Conservation (phyloP, 1,139 yeast genomes). For the Lodderomyces theae region DNA sequence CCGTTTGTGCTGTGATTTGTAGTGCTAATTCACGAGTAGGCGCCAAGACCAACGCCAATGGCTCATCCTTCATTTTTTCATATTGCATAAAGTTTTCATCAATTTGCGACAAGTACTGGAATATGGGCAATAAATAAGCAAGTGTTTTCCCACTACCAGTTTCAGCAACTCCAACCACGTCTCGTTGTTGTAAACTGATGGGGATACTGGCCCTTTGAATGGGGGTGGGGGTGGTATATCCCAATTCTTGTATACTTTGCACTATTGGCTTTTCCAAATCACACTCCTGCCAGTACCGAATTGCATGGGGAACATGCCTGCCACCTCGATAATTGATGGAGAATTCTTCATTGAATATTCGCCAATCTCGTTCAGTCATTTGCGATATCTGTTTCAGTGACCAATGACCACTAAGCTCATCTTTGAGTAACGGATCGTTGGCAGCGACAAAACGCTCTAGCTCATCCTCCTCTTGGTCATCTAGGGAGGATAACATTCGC, state of each 20-base stretch:
- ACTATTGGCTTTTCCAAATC: conserved; percentile 39
- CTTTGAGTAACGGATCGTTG: conserved; percentile 13
- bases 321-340: conserved; percentile 62
- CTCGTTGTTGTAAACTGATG: conserved; percentile 55
- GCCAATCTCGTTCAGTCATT: conserved; percentile 88
- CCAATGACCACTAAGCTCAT: conserved; percentile 57
- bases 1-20: conserved; percentile 71
- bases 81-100: conserved; percentile 34
- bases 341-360: conserved; percentile 79
- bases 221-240: conserved; percentile 72
- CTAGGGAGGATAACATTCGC: conserved; percentile 9
- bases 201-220: conserved; percentile 90
- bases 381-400: conserved; percentile 54
- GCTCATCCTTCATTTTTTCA: conserved; percentile 32
- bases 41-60: conserved; percentile 69
- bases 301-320: conserved; percentile 57
- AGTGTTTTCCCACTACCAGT: conserved; percentile 96
- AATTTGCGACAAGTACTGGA: conserved; percentile 50
- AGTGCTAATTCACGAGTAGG: conserved; percentile 94
- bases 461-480: conserved; percentile 12
- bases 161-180: conserved; percentile 87
- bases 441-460: conserved; percentile 13
- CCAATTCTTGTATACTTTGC: conserved; percentile 34
- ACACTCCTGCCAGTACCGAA: conserved; percentile 69
- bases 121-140: conserved; percentile 74